Base-by-base conservation (phyloP, 768 basidiomycete species). In the Hericium alpestre region DNA sequence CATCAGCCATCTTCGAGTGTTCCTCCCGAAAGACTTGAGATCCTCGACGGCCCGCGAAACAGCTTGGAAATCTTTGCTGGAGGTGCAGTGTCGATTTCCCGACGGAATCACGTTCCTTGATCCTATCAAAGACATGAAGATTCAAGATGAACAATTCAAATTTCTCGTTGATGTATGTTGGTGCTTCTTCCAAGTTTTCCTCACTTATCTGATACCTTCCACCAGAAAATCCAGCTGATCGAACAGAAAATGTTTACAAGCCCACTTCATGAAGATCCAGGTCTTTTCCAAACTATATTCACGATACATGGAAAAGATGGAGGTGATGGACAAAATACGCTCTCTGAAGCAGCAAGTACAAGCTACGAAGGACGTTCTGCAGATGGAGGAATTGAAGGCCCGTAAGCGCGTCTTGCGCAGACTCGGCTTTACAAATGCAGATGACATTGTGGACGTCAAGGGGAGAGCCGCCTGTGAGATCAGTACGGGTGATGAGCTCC, bases 381-480 rank as follows among this genome's bases (percentile, higher is more conserved):
- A 98, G 68, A 79, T 98, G 53, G 96, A 98, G 69, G 96, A 99
- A 69, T 85, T 99, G 66, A 95, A 94, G 71, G 86, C 84, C 63
- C 79, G 96, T 57, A 98, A 98, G 71, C 90, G 95, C 22, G 94
- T 96, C 0, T 78, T 98, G 27, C 81, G 96, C 38, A 81, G 96
- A 37, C 73, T 99, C 7, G 94, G 87, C 0, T 98, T 98, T 75
- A 94, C 93, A 2, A 86, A 80, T 15, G 69, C 83, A 10, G 80
- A 86, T 0, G 95, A 98, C 69, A 96, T 98, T 57, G 92, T 98
- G 20, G 96, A 98, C 67, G 84, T 93, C 80, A 99, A 99, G 73
- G 96, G 96, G 1, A 79, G 96, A 39, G 95, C 98, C 1, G 96
- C 96, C 16, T 99, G 96, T 68, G 96, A 99, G 72, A 98, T 99